Base-by-base conservation (phyloP, 1,284 basidiomycete species). In the Naganishia liquefaciens region DNA sequence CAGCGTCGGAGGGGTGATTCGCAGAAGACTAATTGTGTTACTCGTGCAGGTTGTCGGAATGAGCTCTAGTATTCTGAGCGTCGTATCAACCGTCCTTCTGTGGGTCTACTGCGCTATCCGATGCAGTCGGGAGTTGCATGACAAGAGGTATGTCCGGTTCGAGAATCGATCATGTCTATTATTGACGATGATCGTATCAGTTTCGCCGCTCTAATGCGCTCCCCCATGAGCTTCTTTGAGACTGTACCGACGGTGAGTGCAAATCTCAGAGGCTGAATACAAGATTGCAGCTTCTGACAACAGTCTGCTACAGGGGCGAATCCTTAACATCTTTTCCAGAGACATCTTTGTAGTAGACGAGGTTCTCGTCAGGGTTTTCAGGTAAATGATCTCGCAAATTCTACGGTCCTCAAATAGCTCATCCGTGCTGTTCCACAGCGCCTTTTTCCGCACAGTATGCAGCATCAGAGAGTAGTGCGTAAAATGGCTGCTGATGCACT, bases 281-380 rank as follows among this genome's bases (percentile, higher is more conserved):
- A 62, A 25, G 17, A 5, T n/a, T 2, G 25, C 60, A 51, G 30
- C 7, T 49, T 4, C 30, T 61, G 21, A 43, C 33, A 33, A 27
- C n/a, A 39, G 13, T 74, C 76, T 82, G 61, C 89, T 87, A 2
- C 87, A 83, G 55, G 72, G 68, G 63, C 74, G 75, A 55, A 81
- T 75, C 67, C 74, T 81, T 37, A 80, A 81, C 69, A 78, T 96
- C 40, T 98, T 98, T 79, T 91, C 91, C 17, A 86, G 93, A 5
- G 95, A 99, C 74, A 87, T 90, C 50, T 94, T 94, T 73, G 92
- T 95, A 40, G 86, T 93, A 49, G 94, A 97, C 62, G 86, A 90
- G 72, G 80, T 91, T 7, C 83, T 94, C 27, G 86, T 86, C 25
- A 83, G 88, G 53, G 87, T 85, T 0, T 86, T 93, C 40, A 84